These are phyloP conservation scores for Triangularia verruculosa DNA, from an alignment of 2,329 filamentous ascomycete species.

Conservation along the genomic window DNA sequence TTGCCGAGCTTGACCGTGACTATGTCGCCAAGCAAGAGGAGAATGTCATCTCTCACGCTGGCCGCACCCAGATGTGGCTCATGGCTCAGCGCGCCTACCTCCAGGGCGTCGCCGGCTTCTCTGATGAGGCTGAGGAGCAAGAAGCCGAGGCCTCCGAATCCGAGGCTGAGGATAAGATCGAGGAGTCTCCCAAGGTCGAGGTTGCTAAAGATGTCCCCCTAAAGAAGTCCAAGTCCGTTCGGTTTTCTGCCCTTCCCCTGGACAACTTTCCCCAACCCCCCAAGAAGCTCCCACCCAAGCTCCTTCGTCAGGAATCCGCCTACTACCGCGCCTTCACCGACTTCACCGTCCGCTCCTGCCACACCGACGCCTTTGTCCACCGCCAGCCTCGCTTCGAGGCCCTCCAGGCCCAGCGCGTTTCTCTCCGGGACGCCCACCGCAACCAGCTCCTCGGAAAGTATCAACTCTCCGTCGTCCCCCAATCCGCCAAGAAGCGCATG, in stretches of 20 bases:
- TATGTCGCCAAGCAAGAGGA: slow-evolving; percentile 73
- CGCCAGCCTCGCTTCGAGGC: slow-evolving; percentile 83
- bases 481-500: slow-evolving; percentile 67
- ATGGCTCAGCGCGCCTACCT: slow-evolving; percentile 77
- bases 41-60: slow-evolving; percentile 68
- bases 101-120: slow-evolving; percentile 59
- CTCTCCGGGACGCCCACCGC: slow-evolving; percentile 68
- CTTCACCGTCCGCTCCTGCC: slow-evolving; percentile 62
- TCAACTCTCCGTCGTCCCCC: slow-evolving; percentile 67
- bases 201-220: slow-evolving; percentile 14
- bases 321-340: slow-evolving; percentile 88
- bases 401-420: slow-evolving; percentile 77
- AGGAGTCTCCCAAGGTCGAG: slow-evolving; percentile 31
- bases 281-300: slow-evolving; percentile 50
- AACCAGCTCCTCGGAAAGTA: slow-evolving; percentile 84
- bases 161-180: slow-evolving; percentile 37
- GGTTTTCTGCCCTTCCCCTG: slow-evolving; percentile 58
- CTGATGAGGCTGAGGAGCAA: slow-evolving; percentile 41
- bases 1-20: slow-evolving; percentile 68
- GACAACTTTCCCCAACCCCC: slow-evolving; percentile 38
- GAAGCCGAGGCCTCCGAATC: slow-evolving; percentile 29
- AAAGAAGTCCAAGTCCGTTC: slow-evolving; percentile 68
- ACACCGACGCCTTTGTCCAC: slow-evolving; percentile 77
- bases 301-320: slow-evolving; percentile 64
- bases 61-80: slow-evolving; percentile 85